Evolutionary conservation across 2,329 filamentous ascomycete species (phyloP).

Genomic region (Apiospora pterosperma): DNA sequence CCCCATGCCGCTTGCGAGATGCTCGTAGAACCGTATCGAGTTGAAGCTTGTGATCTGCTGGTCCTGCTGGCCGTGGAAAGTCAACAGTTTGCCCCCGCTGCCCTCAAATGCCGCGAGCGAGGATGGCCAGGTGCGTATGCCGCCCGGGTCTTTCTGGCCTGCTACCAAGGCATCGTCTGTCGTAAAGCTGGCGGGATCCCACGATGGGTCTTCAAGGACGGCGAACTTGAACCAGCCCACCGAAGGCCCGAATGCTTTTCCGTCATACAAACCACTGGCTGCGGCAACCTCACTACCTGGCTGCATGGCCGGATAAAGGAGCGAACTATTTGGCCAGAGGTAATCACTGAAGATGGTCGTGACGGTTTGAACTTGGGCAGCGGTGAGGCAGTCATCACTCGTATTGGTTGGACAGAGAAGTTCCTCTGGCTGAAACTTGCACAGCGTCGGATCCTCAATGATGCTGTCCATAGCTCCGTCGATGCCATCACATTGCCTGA

Average conservation of each 20-base stretch:
- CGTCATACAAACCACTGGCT: slow-evolving; percentile 34
- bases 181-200: slow-evolving; percentile 34
- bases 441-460: slow-evolving; percentile 34
- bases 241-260: slow-evolving; percentile 36
- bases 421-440: slow-evolving; percentile 30
- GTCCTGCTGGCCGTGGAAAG: slow-evolving; percentile 40
- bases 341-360: slow-evolving; percentile 38
- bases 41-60: slow-evolving; percentile 41
- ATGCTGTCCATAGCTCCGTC: slow-evolving; percentile 38
- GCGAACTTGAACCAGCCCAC: slow-evolving; percentile 45
- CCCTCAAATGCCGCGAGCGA: slow-evolving; percentile 32
- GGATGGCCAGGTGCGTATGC: slow-evolving; percentile 27
- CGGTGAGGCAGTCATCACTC: slow-evolving; percentile 37
- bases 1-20: slow-evolving; percentile 38
- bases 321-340: slow-evolving; percentile 36
- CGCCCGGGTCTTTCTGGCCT: slow-evolving; percentile 13
- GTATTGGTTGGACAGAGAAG: slow-evolving; percentile 27
- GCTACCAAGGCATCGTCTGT: slow-evolving; percentile 28
- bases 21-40: slow-evolving; percentile 43
- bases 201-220: slow-evolving; percentile 39
- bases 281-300: slow-evolving; percentile 41
- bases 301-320: slow-evolving; percentile 47
- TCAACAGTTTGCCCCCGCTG: slow-evolving; percentile 36
- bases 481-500: slow-evolving; percentile 37
- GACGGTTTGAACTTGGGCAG: slow-evolving; percentile 39